Conservation (phyloP, 257 asterid genomes). For the Nicotiana undulata region DNA sequence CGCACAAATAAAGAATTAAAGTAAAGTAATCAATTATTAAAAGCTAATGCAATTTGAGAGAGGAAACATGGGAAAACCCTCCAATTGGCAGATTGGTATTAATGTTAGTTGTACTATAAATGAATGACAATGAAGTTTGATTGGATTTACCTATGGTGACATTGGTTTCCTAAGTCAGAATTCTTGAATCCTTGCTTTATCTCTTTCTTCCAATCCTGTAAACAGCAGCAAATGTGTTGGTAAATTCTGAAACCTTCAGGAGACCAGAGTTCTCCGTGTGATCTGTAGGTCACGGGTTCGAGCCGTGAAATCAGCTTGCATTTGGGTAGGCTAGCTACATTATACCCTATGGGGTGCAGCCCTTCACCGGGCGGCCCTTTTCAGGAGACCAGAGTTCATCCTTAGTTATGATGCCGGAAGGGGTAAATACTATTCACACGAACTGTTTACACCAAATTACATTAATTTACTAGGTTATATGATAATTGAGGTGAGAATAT, state of each 20-base stretch:
- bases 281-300: no score
- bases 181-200: slow-evolving; percentile 17
- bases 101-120: background rate
- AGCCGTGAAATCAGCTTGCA: no score
- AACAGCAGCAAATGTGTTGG: background rate
- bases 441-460: no score
- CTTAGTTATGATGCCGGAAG: background rate
- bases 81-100: background rate
- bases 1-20: background rate
- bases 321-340: no score
- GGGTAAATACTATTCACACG: no score
- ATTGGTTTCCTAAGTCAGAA: slow-evolving; percentile 19
- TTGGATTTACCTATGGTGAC: slow-evolving; percentile 17
- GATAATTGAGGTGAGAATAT: no score
- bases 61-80: background rate
- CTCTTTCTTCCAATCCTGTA: slow-evolving; percentile 26
- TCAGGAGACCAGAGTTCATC: background rate
- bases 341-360: no score
- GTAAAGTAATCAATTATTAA: background rate
- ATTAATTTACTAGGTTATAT: no score
- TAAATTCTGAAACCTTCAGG: background rate
- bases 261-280: background rate
- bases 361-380: no score
- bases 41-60: background rate
- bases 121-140: background rate